Percentiles rank a stretch among this genome's conserved stretches.
Conservation (phyloP, 2,329 filamentous ascomycete genomes). For the Akanthomyces uredinophilus region DNA sequence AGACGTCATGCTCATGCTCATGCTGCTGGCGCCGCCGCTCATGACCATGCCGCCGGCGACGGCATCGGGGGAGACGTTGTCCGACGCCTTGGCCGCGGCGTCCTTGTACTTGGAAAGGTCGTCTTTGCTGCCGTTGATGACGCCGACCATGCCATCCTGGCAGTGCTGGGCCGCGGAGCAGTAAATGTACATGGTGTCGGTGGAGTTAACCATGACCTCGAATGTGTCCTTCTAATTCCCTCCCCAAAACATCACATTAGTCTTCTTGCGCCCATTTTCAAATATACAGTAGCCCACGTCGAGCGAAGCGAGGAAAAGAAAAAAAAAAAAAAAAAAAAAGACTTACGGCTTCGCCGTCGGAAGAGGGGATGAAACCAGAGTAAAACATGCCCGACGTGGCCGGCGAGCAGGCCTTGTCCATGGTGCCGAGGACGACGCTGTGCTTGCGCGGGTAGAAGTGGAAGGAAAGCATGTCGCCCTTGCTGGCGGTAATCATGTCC, state of each 20-base stretch:
- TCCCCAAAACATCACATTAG: no score
- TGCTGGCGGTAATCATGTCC: conserved; percentile 35
- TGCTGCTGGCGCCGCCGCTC: not conserved
- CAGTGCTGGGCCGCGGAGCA: conserved; percentile 25
- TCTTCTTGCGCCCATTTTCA: no score
- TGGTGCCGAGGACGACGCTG: conserved; percentile 44
- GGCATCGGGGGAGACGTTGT: not conserved
- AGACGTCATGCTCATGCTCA: not conserved
- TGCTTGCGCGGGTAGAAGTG: conserved; percentile 47
- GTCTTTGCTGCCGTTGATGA: conserved; percentile 9
- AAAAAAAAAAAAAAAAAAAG: not conserved
- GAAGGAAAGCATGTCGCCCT: conserved; percentile 48
- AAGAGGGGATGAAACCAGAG: conserved; percentile 2
- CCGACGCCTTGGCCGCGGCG: not conserved
- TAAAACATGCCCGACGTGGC: conserved; percentile 4
- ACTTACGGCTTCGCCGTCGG: not conserved
- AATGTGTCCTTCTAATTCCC: conserved; percentile 16
- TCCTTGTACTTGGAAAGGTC: not conserved
- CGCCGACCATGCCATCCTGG: conserved; percentile 21
- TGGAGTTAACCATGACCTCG: conserved; percentile 25
- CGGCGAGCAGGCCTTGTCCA: conserved; percentile 44
- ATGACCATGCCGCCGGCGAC: not conserved
- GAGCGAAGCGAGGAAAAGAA: conserved; percentile 4
- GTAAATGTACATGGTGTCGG: conserved; percentile 28
- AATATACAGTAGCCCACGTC: no score